Conservation (phyloP, 495 filamentous ascomycete genomes). For the Aspergillus biplanus region DNA sequence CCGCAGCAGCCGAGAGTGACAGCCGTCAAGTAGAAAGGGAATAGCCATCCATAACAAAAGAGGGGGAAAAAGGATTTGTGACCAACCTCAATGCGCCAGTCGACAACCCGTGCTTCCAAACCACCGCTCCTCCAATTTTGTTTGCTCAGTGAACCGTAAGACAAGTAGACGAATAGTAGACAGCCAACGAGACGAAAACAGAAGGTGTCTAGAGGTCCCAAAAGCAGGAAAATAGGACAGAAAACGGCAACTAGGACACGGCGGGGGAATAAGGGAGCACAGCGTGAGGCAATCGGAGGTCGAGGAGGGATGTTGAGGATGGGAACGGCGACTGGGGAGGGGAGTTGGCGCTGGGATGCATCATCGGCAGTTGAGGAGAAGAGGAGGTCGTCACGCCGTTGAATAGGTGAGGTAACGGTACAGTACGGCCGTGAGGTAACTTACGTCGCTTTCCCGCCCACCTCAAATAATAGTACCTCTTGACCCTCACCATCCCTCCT, state of each 20-base stretch:
- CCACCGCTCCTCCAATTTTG: conserved; percentile 31
- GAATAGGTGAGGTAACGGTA: no score
- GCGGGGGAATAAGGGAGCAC: conserved; percentile 1
- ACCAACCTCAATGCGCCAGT: conserved; percentile 53
- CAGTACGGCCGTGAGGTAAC: no score
- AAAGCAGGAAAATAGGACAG: conserved; percentile 12
- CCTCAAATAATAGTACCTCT: background rate
- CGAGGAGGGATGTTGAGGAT: conserved; percentile 11
- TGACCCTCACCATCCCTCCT: no score
- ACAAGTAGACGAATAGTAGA: conserved; percentile 15
- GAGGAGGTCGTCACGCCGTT: background rate
- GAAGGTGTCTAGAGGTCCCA: conserved; percentile 9
- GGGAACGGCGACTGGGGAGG: background rate
- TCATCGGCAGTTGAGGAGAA: conserved; percentile 4
- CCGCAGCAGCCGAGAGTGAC: conserved; percentile 1
- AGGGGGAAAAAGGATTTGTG: conserved; percentile 25
- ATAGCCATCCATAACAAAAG: conserved; percentile 14
- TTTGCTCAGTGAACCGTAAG: conserved; percentile 9
- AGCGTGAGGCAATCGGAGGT: conserved; percentile 14
- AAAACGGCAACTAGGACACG: background rate
- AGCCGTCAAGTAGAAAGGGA: background rate
- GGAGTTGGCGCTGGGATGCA: conserved; percentile 1
- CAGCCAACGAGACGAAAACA: conserved; percentile 2
- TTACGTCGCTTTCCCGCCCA: background rate
- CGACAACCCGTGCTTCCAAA: conserved; percentile 45